Base-by-base conservation (phyloP, 2,329 filamentous ascomycete species). In the Colletotrichum chrysophilum region DNA sequence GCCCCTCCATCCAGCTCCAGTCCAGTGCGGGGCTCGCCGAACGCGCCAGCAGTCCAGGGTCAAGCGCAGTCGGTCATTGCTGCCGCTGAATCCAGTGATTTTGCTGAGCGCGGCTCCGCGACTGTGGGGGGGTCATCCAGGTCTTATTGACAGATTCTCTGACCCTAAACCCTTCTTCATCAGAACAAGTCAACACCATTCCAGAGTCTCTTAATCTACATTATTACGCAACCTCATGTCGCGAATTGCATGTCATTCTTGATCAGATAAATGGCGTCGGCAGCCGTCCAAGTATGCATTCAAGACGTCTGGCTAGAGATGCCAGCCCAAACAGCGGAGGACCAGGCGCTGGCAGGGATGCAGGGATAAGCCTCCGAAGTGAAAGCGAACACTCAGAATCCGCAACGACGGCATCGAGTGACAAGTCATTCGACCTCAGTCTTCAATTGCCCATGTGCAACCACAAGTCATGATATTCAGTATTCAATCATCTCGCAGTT, bases 361-460 rank as follows among this genome's bases (percentile, higher is more conserved):
- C 69, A 73, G 48, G 73, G 70, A 73, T 73, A 18, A 52, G 32
- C 70, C 73, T 73, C 70, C 73, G 64, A 73, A 64, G 56, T 75
- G 32, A 21, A 36, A 26, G 73, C 73, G 32, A 65, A 66, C 56
- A 61, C 21, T 21, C 21, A 26, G 4, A 21, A 32, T 18, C 18
- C 61, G 43, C 32, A 32, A 56, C 65, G 55, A 65, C 24, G 55
- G 56, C 16, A 43, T 68, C 55, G 30, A 72, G 30, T 66, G 62
- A 72, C 56, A 62, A 48, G 62, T 75, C 73, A 38, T 65, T 30
- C 28, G 62, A 38, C 58, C 30, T 52, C 21, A 30, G n/a, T 64
- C 9, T 26, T 58, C 56, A 26, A 36, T 38, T 48, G 60, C 8
- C 32, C 10, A 38, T 24, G 14, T 66, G 61, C 48, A 52, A 43